Evolutionary conservation across 176 grass and related monocot genomes (phyloP).

Genomic region (Panicum miliaceum): DNA sequence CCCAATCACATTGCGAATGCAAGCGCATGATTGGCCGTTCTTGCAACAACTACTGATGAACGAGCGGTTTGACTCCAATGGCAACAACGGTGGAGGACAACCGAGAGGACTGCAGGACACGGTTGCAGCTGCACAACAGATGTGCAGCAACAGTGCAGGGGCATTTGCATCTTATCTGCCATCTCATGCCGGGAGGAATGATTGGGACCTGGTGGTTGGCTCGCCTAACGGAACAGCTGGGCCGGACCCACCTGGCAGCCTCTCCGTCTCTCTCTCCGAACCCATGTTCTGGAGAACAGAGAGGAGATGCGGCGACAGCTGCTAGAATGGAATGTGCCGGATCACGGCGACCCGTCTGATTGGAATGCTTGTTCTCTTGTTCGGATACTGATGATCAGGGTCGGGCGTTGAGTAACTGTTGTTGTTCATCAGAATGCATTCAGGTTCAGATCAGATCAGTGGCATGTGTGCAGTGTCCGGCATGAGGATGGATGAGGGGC

Average conservation of each 20-base stretch:
- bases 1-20: background rate
- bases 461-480: background rate
- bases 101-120: slow-evolving; percentile 9
- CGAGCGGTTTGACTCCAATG: background rate
- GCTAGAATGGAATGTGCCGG: slow-evolving; percentile 32
- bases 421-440: background rate
- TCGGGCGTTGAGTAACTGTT: background rate
- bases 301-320: slow-evolving; percentile 25
- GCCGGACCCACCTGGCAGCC: slow-evolving; percentile 8
- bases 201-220: slow-evolving; percentile 43
- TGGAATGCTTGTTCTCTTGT: slow-evolving; percentile 31
- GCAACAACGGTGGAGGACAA: background rate
- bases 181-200: slow-evolving; percentile 29
- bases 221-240: slow-evolving; percentile 31
- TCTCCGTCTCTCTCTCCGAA: background rate
- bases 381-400: background rate
- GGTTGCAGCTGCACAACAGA: background rate
- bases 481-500: background rate
- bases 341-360: background rate
- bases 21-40: background rate
- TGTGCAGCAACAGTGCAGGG: slow-evolving; percentile 17
- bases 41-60: background rate
- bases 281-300: background rate
- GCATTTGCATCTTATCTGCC: slow-evolving; percentile 30
- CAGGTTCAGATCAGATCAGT: background rate